Evolutionary conservation across 2,329 filamentous ascomycete genomes (phyloP), one percentile per base, ranked within the genome.

Genomic region (Fusarium nanum): DNA sequence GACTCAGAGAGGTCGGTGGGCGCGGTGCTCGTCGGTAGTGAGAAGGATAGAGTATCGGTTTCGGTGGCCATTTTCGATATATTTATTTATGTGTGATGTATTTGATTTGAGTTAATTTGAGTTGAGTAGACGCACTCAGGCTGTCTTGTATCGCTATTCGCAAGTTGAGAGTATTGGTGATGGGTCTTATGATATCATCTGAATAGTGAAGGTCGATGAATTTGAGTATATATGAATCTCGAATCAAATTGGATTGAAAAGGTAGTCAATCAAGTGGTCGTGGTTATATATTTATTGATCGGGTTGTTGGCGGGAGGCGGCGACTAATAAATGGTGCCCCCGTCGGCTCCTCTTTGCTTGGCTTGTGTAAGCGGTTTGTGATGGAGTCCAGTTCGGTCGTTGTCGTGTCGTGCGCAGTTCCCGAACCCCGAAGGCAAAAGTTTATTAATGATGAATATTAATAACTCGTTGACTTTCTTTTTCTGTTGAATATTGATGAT

Each of bases 31-130:
- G 77, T 75, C 18, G 76, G 76, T 28, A 78, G 60, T 48, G 75
- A 78, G 41, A 77, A 62, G 7, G 76, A 78, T 34, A 78, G 48
- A 14, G 76, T 78, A 40, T 79, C 77, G 37, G 77, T 79, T 41
- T 79, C 76, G 71, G 77, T 78, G 20, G 74, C 70, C 76, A 78
- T 78, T 67, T 49, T 65, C 49, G 46, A 23, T 48, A 6, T 34
- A 7, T 56, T 22, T 9, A n/a, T 41, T 23, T 63, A 23, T 13
- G 32, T 32, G 20, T 48, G 49, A n/a, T 64, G 45, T 47, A 37
- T 46, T 40, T 28, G 49, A 28, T 25, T 23, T 49, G 52, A 49
- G 20, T 47, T 30, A 11, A 42, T 27, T 42, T 58, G 52, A 30
- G 11, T 53, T 44, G 41, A 20, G 7, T 46, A 55, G 64, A 60